Percentiles rank a stretch among this genome's conserved stretches.
These are phyloP conservation scores for Aspergillus homomorphus DNA, from an alignment of 495 filamentous ascomycete species.

Conservation along the genomic window DNA sequence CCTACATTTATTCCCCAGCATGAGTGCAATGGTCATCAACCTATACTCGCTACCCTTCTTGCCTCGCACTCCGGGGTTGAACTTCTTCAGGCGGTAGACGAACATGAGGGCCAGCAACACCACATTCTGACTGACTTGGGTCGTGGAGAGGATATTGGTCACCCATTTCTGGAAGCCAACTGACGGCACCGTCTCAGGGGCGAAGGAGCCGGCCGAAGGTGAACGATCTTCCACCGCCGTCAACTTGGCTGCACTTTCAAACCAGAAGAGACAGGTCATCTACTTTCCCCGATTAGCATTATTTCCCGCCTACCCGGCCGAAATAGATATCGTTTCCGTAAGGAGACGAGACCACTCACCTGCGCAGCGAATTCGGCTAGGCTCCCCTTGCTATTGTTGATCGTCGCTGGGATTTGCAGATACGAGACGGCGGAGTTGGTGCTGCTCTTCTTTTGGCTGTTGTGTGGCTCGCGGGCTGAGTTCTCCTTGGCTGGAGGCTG, in stretches of 20 bases:
- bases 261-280: slow-evolving; percentile 98
- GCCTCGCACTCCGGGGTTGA: slow-evolving; percentile 82
- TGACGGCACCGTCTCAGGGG: slow-evolving; percentile 70
- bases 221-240: slow-evolving; percentile 65
- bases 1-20: slow-evolving; percentile 98
- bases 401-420: slow-evolving; percentile 67
- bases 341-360: slow-evolving; percentile 45
- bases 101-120: slow-evolving; percentile 88
- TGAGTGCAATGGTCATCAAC: slow-evolving; percentile 92
- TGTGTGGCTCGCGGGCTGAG: slow-evolving; percentile 21
- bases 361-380: slow-evolving; percentile 79
- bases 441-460: slow-evolving; percentile 30
- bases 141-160: slow-evolving; percentile 82
- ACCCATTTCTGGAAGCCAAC: slow-evolving; percentile 92
- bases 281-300: slow-evolving; percentile 32
- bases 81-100: slow-evolving; percentile 87
- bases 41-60: slow-evolving; percentile 93
- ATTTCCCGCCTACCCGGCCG: too few species aligned
- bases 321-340: background rate
- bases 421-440: slow-evolving; percentile 55
- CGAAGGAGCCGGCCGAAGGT: slow-evolving; percentile 50
- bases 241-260: slow-evolving; percentile 79
- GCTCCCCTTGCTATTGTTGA: slow-evolving; percentile 69
- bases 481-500: slow-evolving; percentile 26
- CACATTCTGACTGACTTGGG: slow-evolving; percentile 96